Conservation (phyloP, 2,329 filamentous ascomycete genomes). For the Blastomyces gilchristii region DNA sequence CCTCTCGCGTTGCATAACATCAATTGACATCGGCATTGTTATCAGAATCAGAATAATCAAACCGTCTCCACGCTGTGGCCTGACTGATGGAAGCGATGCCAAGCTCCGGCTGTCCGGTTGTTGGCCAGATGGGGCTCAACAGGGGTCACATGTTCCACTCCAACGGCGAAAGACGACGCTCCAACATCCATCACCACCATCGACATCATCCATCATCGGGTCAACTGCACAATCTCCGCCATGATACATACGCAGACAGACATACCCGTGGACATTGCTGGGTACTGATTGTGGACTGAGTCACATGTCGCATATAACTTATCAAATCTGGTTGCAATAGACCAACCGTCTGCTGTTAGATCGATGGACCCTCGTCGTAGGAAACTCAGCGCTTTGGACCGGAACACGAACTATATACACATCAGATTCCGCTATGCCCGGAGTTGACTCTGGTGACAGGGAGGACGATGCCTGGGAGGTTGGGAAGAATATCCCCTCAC, state of each 20-base stretch:
- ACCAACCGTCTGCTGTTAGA: background rate
- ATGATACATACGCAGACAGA: background rate
- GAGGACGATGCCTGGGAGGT: constrained; percentile 1
- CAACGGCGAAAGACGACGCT: background rate
- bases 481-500: background rate
- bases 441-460: constrained; percentile 2
- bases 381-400: background rate
- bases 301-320: background rate
- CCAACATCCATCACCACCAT: background rate
- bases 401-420: background rate
- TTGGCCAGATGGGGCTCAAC: constrained; percentile 3
- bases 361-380: constrained; percentile 6
- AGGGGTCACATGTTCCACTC: background rate
- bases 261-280: background rate
- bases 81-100: background rate
- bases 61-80: background rate
- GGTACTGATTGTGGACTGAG: background rate
- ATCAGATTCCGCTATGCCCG: constrained; percentile 1
- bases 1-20: background rate
- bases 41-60: background rate
- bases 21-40: background rate
- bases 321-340: background rate
- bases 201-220: background rate
- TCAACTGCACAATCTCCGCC: background rate
- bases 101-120: background rate